phyloP scores from a whole-genome alignment of 2,329 filamentous ascomycete species.

The Biscogniauxia marginata region DNA sequence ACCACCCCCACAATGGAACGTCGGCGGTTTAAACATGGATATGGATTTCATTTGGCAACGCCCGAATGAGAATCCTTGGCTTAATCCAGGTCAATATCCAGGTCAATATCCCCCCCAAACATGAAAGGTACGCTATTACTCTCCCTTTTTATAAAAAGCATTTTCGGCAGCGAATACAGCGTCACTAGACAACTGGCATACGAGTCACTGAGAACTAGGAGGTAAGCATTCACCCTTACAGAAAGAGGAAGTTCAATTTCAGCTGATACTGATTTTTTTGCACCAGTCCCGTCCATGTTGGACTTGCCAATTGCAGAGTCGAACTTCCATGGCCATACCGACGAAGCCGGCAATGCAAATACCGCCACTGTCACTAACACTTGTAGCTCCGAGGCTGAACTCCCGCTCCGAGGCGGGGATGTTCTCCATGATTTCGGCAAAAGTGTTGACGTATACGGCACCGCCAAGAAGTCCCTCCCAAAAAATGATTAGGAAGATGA shows the following conservation, averaged over 20 bases:
- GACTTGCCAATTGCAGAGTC: constrained; percentile 83
- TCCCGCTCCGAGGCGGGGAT: constrained; percentile 77
- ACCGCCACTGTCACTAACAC: constrained; percentile 86
- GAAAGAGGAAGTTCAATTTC: constrained; percentile 5
- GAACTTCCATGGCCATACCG: constrained; percentile 78
- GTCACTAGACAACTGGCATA: neutral
- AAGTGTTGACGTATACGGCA: constrained; percentile 92
- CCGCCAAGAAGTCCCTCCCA: constrained; percentile 94
- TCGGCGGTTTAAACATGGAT: constrained; percentile 17
- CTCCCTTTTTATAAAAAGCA: too few relatives aligned
- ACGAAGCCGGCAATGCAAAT: constrained; percentile 87
- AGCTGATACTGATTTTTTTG: constrained; percentile 49
- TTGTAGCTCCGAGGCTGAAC: constrained; percentile 86
- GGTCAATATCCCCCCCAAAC: neutral
- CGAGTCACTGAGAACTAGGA: neutral
- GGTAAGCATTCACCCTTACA: neutral
- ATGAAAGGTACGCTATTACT: neutral
- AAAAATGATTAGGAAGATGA: constrained; percentile 83
- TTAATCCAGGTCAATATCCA: too few relatives aligned
- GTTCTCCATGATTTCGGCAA: constrained; percentile 87
- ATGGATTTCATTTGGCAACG: constrained; percentile 21
- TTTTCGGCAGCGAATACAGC: too few relatives aligned
- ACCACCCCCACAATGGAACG: constrained; percentile 19
- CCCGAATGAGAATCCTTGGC: constrained; percentile 9
- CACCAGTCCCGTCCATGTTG: constrained; percentile 76